A percentile compares a stretch with the other conserved stretches of the same genome.
phyloP scores from a whole-genome alignment of 1,284 basidiomycete species.

The Fomitopsis betulina region DNA sequence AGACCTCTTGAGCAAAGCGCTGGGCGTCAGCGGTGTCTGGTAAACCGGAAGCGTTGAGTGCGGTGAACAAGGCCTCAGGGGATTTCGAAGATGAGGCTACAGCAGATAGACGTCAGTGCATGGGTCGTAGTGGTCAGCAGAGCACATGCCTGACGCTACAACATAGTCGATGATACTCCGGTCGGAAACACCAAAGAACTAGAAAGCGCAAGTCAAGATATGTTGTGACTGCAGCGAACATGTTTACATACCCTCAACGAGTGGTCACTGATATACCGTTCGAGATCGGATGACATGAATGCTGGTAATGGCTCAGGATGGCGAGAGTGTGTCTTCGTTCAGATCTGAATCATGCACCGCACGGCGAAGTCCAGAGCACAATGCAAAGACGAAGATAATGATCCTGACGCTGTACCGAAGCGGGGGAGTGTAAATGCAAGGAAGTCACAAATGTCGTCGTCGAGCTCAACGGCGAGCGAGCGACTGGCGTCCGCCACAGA shows the following conservation, averaged over 20 bases:
- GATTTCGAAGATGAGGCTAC: constrained; percentile 80
- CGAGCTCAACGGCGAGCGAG: too few relatives aligned
- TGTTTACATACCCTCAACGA: constrained; percentile 64
- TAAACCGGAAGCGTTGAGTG: constrained; percentile 76
- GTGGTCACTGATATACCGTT: constrained; percentile 85
- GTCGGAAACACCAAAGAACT: constrained; percentile 84
- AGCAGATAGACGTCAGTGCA: constrained; percentile 4
- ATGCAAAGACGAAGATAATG: too few relatives aligned
- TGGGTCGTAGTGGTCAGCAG: constrained; percentile 4
- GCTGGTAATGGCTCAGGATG: neutral
- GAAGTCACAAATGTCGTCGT: too few relatives aligned
- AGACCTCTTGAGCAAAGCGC: constrained; percentile 77
- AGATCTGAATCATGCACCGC: neutral
- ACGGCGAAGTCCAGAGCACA: too few relatives aligned
- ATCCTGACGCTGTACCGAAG: neutral
- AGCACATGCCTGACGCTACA: constrained; percentile 67
- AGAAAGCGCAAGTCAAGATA: constrained; percentile 2
- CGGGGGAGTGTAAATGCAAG: too few relatives aligned
- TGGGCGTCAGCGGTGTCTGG: constrained; percentile 78
- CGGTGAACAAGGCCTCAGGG: constrained; percentile 70
- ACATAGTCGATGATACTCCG: constrained; percentile 83
- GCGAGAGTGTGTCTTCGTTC: neutral
- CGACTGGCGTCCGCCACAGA: too few relatives aligned
- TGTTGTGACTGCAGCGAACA: neutral
- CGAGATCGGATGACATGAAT: constrained; percentile 53